phyloP scores from a whole-genome alignment of 2,329 filamentous ascomycete species.

The Exophiala lecanii-corni region DNA sequence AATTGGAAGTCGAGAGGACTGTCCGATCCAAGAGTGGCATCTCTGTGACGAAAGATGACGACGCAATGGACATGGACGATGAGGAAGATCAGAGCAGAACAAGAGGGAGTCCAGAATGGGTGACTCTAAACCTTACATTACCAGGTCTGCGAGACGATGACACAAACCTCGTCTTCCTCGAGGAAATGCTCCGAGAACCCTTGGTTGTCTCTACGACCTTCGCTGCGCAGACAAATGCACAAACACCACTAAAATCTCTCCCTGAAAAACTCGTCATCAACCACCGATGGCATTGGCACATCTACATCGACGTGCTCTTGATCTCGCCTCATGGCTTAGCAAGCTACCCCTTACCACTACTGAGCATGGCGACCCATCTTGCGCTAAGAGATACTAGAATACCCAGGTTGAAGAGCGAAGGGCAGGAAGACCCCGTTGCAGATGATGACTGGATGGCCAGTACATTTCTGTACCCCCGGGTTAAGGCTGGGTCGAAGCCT shows the following conservation, averaged over 20 bases:
- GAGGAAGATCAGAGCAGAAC: slow-evolving; percentile 30
- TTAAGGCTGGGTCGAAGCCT: slow-evolving; percentile 13
- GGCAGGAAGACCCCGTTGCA: slow-evolving; percentile 94
- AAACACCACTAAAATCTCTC: slow-evolving; percentile 33
- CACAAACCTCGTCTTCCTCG: slow-evolving; percentile 77
- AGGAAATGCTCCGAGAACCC: slow-evolving; percentile 83
- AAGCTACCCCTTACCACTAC: slow-evolving; percentile 79
- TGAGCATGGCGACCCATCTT: slow-evolving; percentile 89
- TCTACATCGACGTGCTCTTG: slow-evolving; percentile 81
- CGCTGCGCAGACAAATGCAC: not conserved
- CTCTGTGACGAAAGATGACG: slow-evolving; percentile 14
- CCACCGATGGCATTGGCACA: slow-evolving; percentile 86
- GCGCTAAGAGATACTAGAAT: slow-evolving; percentile 83
- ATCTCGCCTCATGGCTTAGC: slow-evolving; percentile 61
- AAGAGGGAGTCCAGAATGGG: slow-evolving; percentile 62
- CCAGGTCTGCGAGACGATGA: slow-evolving; percentile 90
- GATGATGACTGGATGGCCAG: slow-evolving; percentile 95
- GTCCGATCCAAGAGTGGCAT: slow-evolving; percentile 3
- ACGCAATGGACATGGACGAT: slow-evolving; percentile 23
- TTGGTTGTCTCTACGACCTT: slow-evolving; percentile 55
- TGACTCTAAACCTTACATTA: slow-evolving; percentile 88
- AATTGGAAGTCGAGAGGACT: slow-evolving; percentile 86
- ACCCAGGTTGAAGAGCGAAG: slow-evolving; percentile 78
- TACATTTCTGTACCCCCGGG: slow-evolving; percentile 67
- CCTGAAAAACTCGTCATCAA: slow-evolving; percentile 79